Evolutionary conservation across 768 basidiomycete genomes (phyloP), one percentile per base, ranked within the genome.

Genomic region (Trametes sanguinea): DNA sequence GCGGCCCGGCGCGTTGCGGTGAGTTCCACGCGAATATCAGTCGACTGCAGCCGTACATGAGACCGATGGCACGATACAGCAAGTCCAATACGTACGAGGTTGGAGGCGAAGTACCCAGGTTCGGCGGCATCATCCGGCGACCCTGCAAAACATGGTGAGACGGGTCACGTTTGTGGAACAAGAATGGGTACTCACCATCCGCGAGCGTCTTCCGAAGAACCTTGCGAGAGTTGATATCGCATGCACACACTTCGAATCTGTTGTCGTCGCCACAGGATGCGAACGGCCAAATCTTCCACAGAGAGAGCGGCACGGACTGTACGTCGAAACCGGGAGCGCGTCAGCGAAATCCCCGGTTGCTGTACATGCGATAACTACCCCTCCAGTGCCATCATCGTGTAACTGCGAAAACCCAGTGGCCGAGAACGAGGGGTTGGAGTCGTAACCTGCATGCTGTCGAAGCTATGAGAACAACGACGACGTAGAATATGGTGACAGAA

Each of bases 41-140:
- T 85, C 1, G 83, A 82, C 83, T 85, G 55, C 35, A 46, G 5
- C 3, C 35, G 17, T 17, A 16, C 42, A 13, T 43, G 11, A 22
- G 9, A 3, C 29, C 29, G 46, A 47, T 37, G 1, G 14, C 0
- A n/a, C 9, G 14, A 14, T 50, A 13, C 6, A 47, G 17, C 29
- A 10, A 3, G 48, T 10, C 10, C 5, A 32, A 48, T 2, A 68
- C 76, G 14, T 60, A 84, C 85, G 33, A 87, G 73, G 65, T 86
- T 86, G 1, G 83, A 81, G 0, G 85, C 79, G 68, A 88, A 88
- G 68, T 87, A 88, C 51, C 87, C 87, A 0, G 86, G 87, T 14
- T 84, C 82, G 4, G 85, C 84, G 60, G 76, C 78, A 65, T 87
- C 85, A 61, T 86, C 85, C 4, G 85, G 81, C 32, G 76, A 74